A percentile compares a stretch with the other conserved stretches of the same genome.
phyloP scores from a whole-genome alignment of 441 rosid genomes.

The Adansonia gregorii region DNA sequence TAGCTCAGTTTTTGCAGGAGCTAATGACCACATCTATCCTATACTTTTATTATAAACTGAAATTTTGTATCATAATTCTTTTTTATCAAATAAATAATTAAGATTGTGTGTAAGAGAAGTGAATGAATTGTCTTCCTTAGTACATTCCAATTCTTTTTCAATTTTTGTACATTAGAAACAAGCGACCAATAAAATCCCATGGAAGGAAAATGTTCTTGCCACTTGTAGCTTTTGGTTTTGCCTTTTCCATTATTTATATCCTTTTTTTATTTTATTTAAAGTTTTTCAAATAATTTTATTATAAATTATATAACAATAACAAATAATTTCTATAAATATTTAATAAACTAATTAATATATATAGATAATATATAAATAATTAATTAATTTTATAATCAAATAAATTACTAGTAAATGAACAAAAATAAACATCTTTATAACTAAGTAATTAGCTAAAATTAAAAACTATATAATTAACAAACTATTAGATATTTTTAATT shows the following conservation, averaged over 20 bases:
- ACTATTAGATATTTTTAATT: too few relatives aligned
- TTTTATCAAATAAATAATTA: conserved; percentile 12
- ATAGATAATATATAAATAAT: neutral
- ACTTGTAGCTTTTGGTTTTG: neutral
- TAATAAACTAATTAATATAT: neutral
- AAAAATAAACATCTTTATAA: neutral
- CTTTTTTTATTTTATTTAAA: neutral
- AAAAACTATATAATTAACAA: too few relatives aligned
- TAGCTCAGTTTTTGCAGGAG: conserved; percentile 52
- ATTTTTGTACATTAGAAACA: too few relatives aligned
- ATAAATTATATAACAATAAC: too few relatives aligned
- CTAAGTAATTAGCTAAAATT: too few relatives aligned
- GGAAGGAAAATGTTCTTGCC: too few relatives aligned
- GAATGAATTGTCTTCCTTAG: neutral
- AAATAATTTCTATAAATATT: neutral
- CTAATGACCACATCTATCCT: conserved; percentile 27
- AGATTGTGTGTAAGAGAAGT: neutral
- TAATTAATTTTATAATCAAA: neutral
- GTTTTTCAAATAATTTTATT: neutral
- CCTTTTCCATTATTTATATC: neutral
- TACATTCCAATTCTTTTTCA: neutral
- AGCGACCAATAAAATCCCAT: too few relatives aligned
- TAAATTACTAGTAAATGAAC: neutral
- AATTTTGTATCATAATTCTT: conserved; percentile 23
- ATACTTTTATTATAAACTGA: neutral